phyloP scores from a whole-genome alignment of 805 yeast species.

The Suhomyces pyralidae region DNA sequence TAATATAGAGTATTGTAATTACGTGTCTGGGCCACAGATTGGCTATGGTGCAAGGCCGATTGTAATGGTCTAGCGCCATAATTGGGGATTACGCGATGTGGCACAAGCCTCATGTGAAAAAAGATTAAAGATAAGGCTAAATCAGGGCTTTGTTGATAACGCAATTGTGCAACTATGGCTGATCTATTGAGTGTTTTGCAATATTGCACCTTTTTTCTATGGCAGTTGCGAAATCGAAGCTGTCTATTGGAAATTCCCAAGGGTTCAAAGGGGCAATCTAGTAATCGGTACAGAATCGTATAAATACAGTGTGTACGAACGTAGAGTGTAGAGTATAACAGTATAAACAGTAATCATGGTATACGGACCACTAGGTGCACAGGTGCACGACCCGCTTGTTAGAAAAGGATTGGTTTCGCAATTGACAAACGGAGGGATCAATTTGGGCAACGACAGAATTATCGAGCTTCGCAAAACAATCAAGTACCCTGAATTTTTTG shows the following conservation, averaged over 20 bases:
- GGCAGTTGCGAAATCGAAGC: neutral
- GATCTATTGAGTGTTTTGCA: neutral
- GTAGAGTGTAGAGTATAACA: neutral
- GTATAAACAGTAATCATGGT: neutral
- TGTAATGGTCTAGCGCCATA: neutral
- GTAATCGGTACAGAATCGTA: neutral
- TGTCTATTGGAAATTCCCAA: neutral
- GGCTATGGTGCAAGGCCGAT: neutral
- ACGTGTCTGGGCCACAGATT: neutral
- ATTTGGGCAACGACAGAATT: conserved; percentile 5
- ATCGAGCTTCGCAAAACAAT: conserved; percentile 12
- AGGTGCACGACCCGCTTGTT: conserved; percentile 7
- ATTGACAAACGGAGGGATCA: conserved; percentile 1
- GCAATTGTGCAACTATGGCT: neutral
- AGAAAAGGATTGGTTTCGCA: neutral
- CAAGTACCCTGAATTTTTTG: conserved; percentile 23
- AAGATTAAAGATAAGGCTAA: neutral
- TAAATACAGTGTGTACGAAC: neutral
- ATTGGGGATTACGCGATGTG: neutral
- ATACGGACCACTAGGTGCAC: conserved; percentile 8
- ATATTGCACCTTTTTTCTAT: neutral
- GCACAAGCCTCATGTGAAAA: neutral
- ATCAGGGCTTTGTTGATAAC: neutral
- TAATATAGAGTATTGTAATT: neutral
- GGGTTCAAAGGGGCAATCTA: neutral